Evolutionary conservation across 805 yeast species (phyloP), one percentile per base, ranked within the genome.

Genomic region (Saturnispora kantuleensis): DNA sequence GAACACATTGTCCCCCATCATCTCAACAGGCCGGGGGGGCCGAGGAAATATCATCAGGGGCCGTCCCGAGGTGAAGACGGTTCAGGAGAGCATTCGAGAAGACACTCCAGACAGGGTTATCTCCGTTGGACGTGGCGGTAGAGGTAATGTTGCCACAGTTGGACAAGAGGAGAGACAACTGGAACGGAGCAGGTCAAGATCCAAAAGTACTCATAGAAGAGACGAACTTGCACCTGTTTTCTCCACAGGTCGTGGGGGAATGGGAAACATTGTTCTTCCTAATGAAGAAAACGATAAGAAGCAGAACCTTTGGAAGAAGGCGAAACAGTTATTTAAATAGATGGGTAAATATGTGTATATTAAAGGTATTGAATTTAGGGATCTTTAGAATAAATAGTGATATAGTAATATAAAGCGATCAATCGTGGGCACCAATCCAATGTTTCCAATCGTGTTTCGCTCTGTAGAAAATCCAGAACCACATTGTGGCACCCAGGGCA

Each of bases 381-480:
- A 10, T 12, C n/a, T 34, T 28, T 28, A 36, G n/a, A 36, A 36
- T 16, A 36, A 36, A 18, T 15, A 36, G 10, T 16, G 16, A 35
- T 18, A 29, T 29, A 10, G 17, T 30, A 28, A 13, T 28, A 33
- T 17, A 37, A 21, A 10, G 10, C 17, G 38, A 11, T 28, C 17
- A 35, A 11, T 31, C 33, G 29, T 13, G 34, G 16, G 39, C 45
- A 10, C 72, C 82, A 50, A 71, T 66, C 75, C 79, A 76, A 32
- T 75, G 77, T 56, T 74, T 70, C 52, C 79, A 79, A 55, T 79
- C 90, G 60, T 83, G 79, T 65, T 81, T 79, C 38, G 84, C 70
- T 62, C 95, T 73, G 71, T 83, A 85, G 58, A 86, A 71, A 50
- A 86, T 74, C 84, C 90, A 86, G 65, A 84, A 86, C 84, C 93